Evolutionary conservation across 805 yeast species (phyloP).

Genomic region (Saitoella complicata): DNA sequence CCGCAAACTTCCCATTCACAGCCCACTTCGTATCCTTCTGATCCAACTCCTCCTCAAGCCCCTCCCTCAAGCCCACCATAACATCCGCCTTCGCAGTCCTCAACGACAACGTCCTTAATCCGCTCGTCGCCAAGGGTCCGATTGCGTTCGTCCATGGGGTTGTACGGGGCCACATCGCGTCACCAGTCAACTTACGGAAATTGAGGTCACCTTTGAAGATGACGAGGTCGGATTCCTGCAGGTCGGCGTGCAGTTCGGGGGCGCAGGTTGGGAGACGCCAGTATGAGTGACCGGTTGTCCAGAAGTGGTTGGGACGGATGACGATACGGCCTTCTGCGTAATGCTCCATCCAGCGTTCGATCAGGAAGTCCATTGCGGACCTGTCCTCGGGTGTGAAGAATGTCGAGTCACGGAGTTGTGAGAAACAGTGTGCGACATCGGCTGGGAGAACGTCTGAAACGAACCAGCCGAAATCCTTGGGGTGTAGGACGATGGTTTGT

Average conservation of each 20-base stretch:
- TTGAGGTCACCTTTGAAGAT: slow-evolving; percentile 92
- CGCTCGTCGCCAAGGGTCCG: slow-evolving; percentile 38
- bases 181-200: slow-evolving; percentile 86
- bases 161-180: slow-evolving; percentile 70
- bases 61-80: slow-evolving; percentile 42
- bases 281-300: slow-evolving; percentile 71
- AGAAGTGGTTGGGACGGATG: slow-evolving; percentile 53
- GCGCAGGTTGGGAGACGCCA: slow-evolving; percentile 51
- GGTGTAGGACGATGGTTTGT: slow-evolving; percentile 49
- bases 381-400: too few species aligned
- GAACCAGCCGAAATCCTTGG: slow-evolving; percentile 91
- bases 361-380: slow-evolving; percentile 23
- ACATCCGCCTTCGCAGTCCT: slow-evolving; percentile 97
- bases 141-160: slow-evolving; percentile 61
- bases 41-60: background rate
- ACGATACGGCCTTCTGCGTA: slow-evolving; percentile 32
- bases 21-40: background rate
- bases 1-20: background rate
- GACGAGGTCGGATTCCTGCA: slow-evolving; percentile 42
- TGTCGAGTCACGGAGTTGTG: slow-evolving; percentile 1
- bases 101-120: slow-evolving; percentile 49
- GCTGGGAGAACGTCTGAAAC: slow-evolving; percentile 86
- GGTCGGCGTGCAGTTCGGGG: slow-evolving; percentile 40
- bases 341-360: slow-evolving; percentile 30
- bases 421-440: slow-evolving; percentile 35